Percentiles rank a stretch among this genome's conserved stretches.
phyloP scores from a whole-genome alignment of 805 yeast genomes.

The Saturnispora saitoi region DNA sequence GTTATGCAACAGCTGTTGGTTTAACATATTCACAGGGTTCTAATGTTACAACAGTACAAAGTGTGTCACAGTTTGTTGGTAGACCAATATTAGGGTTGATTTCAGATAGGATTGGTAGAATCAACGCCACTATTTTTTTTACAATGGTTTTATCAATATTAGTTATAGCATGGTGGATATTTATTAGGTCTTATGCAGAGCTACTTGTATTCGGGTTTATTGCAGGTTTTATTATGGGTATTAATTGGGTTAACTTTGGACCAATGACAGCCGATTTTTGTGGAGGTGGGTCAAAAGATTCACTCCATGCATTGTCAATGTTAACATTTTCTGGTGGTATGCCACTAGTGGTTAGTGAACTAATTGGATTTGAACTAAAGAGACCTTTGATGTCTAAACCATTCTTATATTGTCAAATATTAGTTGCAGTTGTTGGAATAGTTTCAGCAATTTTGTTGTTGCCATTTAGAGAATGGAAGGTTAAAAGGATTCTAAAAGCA shows the following conservation, averaged over 20 bases:
- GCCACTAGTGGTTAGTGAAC: conserved; percentile 27
- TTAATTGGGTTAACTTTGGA: conserved; percentile 33
- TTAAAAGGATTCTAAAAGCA: conserved; percentile 32
- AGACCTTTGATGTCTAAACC: conserved; percentile 31
- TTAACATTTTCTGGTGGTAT: conserved; percentile 24
- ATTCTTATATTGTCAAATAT: conserved; percentile 51
- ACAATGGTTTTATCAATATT: conserved; percentile 31
- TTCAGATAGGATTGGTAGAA: conserved; percentile 41
- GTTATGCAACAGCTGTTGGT: conserved; percentile 44
- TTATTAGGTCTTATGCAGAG: conserved; percentile 33
- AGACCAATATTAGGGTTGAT: conserved; percentile 40
- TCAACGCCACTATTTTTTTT: conserved; percentile 34
- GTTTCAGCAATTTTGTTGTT: conserved; percentile 35
- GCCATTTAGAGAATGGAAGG: conserved; percentile 48
- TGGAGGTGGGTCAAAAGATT: conserved; percentile 25
- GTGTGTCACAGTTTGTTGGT: conserved; percentile 41
- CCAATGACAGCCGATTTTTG: conserved; percentile 30
- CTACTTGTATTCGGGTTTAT: conserved; percentile 37
- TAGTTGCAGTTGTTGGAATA: conserved; percentile 43
- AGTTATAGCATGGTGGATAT: conserved; percentile 43
- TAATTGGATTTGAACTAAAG: conserved; percentile 25
- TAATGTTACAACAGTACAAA: conserved; percentile 37
- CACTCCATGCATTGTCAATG: conserved; percentile 24
- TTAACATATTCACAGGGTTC: conserved; percentile 37
- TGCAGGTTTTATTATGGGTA: conserved; percentile 39